A percentile compares a stretch with the other conserved stretches of the same genome.
phyloP scores from a whole-genome alignment of 495 filamentous ascomycete genomes.

The Hypoxylon fragiforme region DNA sequence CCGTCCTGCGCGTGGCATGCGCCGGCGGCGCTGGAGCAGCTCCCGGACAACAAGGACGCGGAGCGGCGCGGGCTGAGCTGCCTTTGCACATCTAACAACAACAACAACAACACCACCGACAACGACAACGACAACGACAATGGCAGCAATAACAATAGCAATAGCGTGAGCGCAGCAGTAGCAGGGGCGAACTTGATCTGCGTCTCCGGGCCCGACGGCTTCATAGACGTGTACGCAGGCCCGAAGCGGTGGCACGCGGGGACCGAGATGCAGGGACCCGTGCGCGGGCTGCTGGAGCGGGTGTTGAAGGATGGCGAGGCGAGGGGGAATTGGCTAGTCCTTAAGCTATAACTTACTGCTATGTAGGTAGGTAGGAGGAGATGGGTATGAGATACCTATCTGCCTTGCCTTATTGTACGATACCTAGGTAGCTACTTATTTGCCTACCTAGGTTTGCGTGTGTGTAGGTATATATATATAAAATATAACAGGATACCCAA shows the following conservation, averaged over 20 bases:
- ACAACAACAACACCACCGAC: too few species aligned
- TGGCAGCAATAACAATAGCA: too few species aligned
- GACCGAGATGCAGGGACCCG: constrained; percentile 67
- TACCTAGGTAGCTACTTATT: too few species aligned
- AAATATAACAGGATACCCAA: too few species aligned
- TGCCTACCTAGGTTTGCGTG: too few species aligned
- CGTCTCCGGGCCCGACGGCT: constrained; percentile 88
- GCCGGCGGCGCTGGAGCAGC: constrained; percentile 7
- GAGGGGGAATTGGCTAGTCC: constrained; percentile 48
- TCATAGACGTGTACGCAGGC: constrained; percentile 77
- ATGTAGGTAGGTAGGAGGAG: too few species aligned
- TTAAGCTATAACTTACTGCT: constrained; percentile 62
- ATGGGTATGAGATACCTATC: too few species aligned
- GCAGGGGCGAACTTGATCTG: constrained; percentile 62
- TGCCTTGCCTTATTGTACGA: too few species aligned
- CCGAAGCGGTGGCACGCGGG: constrained; percentile 73
- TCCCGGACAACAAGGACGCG: constrained; percentile 31
- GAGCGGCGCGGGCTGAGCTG: constrained; percentile 5
- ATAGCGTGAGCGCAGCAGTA: too few species aligned
- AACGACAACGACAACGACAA: too few species aligned
- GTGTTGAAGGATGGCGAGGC: constrained; percentile 25
- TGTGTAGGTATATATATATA: too few species aligned
- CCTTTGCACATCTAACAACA: constrained; percentile 7
- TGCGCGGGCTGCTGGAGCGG: constrained; percentile 47
- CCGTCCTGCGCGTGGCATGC: constrained; percentile 36